Evolutionary conservation across 257 asterid species (phyloP), one percentile per base, ranked within the genome.

Genomic region (Marsdenia floribunda): DNA sequence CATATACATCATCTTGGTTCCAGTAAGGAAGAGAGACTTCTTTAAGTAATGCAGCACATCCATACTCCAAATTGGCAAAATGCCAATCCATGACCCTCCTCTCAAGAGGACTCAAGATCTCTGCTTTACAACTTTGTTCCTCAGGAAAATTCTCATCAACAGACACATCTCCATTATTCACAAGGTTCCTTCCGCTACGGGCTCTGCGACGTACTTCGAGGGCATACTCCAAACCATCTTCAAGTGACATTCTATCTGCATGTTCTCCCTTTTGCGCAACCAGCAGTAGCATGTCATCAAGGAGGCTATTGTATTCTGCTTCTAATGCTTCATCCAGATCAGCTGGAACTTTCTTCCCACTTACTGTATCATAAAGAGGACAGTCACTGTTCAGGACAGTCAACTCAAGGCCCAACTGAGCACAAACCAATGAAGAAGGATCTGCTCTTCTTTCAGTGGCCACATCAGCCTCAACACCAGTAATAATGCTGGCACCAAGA

Each of bases 11-110:
- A 83, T 95, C 99, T 77, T 95, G 99, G 77, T 95, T 95, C 99
- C 99, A 95, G 79, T 92, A 74, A 26, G 98, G 98, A 73, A 95
- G 96, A 73, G 99, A 95, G 46, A 95, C 99, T 64, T 95, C 96
- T 85, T 87, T 83, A 63, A 95, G 97, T 84, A 87, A 79, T 60
- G 99, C 94, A 79, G 98, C 98, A 81, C 99, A 95, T 42, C 99
- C 99, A 82, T 95, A 95, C 85, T 95, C 99, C 77, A 95, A 82
- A 83, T 95, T 93, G 14, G 99, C 99, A 79, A 95, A 95, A 86
- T 95, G 99, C 99, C 99, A 95, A 88, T 95, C 94, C 93, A 95
- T 95, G 74, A 92, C 97, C 85, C 99, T 92, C 86, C 99, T 89
- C 88, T 95, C 98, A 64, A 88, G 88, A 82, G 97, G 98, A 83